Evolutionary conservation across 371 early-diverging fungal species (phyloP).

Genomic region (Chytridium lagenaria): DNA sequence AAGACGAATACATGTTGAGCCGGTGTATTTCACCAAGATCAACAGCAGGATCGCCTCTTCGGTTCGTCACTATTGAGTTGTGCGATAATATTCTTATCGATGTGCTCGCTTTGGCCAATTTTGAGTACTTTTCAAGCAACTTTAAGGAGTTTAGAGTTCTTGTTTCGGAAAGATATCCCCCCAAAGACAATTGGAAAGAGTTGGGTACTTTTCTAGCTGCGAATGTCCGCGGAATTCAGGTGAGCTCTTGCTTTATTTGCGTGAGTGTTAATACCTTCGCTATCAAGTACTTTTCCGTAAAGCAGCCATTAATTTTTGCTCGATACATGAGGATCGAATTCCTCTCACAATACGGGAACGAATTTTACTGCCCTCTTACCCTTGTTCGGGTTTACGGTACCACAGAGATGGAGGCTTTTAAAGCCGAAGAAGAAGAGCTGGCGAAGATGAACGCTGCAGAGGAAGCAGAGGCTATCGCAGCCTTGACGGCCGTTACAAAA

Average conservation of each 20-base stretch:
- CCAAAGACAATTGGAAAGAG: conserved; percentile 75
- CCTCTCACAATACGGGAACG: conserved; percentile 84
- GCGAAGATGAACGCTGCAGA: conserved; percentile 17
- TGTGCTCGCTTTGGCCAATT: conserved; percentile 88
- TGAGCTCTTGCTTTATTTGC: conserved; percentile 32
- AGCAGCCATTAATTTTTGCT: conserved; percentile 73
- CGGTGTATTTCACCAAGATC: conserved; percentile 64
- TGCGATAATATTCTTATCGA: conserved; percentile 94
- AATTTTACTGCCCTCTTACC: conserved; percentile 94
- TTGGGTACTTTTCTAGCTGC: conserved; percentile 83
- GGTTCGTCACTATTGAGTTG: conserved; percentile 86
- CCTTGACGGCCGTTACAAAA: background rate
- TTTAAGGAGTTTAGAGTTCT: conserved; percentile 86
- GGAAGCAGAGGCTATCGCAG: conserved; percentile 21
- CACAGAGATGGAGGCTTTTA: conserved; percentile 88
- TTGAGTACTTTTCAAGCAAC: conserved; percentile 95
- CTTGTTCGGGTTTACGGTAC: conserved; percentile 88
- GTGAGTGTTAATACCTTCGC: background rate
- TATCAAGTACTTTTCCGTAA: conserved; percentile 74
- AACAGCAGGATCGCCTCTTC: conserved; percentile 30
- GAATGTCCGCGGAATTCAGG: conserved; percentile 86
- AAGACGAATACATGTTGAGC: conserved; percentile 94
- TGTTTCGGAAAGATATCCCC: conserved; percentile 83
- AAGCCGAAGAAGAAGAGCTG: conserved; percentile 56
- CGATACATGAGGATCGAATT: conserved; percentile 91